Evolutionary conservation across 129 eudicot genomes (phyloP), one percentile per base, ranked within the genome.

Genomic region (Pittosporum tobira): DNA sequence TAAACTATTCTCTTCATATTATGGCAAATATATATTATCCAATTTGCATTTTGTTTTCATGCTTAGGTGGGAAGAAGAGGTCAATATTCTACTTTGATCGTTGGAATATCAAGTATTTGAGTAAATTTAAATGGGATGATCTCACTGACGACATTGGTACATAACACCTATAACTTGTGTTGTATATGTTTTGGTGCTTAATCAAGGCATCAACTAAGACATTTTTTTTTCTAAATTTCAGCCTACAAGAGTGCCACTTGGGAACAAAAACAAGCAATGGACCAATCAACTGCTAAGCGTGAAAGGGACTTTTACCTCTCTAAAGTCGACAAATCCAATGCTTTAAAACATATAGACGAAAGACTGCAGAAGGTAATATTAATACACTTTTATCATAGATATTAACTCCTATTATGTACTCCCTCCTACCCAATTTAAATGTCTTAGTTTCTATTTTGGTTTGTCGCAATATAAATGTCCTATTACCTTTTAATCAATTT

Each of bases 61-160:
- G 52, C 40, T 34, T 77, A 91, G 99, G 99, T 78, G 99, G 99
- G 65, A 86, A 56, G 90, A 91, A 86, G 74, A 78, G 90, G 71
- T 87, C 96, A 11, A 28, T 75, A 53, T 86, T 91, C 72, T 87
- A 83, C 70, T 91, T 83, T 64, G 99, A 91, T 47, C 73, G 81
- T 46, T 91, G 99, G 96, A 91, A 91, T 62, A 83, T 91, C 68
- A 91, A 87, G 74, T 91, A 91, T 73, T 70, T 91, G 66, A 80
- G 94, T 74, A 91, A 91, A 83, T 83, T 91, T 73, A 91, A 91
- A 62, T 91, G 99, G 99, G 99, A 91, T 72, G 85, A 87, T 83
- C 94, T 91, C 51, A 91, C 96, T 0, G 88, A 81, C 64, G 99
- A 91, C 70, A 81, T 74, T 28, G 96, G 99, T 91, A 81, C 28